Evolutionary conservation across 2,329 filamentous ascomycete genomes (phyloP), one percentile per base, ranked within the genome.

Genomic region (Chalaropsis thielavioides): DNA sequence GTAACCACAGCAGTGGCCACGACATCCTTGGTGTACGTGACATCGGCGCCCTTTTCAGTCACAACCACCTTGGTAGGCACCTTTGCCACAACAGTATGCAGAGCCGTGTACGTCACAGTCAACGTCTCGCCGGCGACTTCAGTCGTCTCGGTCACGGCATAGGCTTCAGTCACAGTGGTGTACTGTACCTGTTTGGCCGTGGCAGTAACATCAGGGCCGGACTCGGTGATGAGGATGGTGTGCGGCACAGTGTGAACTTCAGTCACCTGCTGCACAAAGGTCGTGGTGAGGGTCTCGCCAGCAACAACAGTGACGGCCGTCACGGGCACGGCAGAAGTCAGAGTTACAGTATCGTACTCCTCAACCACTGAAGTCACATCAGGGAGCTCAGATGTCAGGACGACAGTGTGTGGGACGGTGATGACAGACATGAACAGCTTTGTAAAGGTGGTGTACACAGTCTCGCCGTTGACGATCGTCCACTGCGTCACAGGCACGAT

Each of bases 201-300:
- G 40, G 44, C 27, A 38, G 60, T 62, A 8, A 63, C 44, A n/a
- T 51, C 27, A 4, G 63, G 63, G 24, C 58, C 63, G 27, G 56
- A 24, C 22, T 22, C n/a, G 24, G 64, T 66, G n/a, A 63, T 31
- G 11, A 66, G 2, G 7, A 46, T 41, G 10, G 41, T 60, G 40
- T 63, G 60, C 6, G 64, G 49, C 24, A 63, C 15, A 15, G 61
- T 60, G 1, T 44, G 13, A n/a, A 51, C 63, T 4, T 38, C 31
- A 40, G 60, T 66, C 1, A 63, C 17, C 17, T 58, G 46, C 8
- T 62, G 22, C 11, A 51, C 19, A 15, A 44, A 62, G 19, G 64
- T 65, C 10, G 46, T 65, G 44, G 35, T 17, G 35, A 62, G 43
- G 44, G 65, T 66, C 46, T 66, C 61, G 44, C 65, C 61, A 56